A percentile compares a stretch with the other conserved stretches of the same genome.
phyloP scores from a whole-genome alignment of 108 stramenopile species.

The Skeletonema grethae region DNA sequence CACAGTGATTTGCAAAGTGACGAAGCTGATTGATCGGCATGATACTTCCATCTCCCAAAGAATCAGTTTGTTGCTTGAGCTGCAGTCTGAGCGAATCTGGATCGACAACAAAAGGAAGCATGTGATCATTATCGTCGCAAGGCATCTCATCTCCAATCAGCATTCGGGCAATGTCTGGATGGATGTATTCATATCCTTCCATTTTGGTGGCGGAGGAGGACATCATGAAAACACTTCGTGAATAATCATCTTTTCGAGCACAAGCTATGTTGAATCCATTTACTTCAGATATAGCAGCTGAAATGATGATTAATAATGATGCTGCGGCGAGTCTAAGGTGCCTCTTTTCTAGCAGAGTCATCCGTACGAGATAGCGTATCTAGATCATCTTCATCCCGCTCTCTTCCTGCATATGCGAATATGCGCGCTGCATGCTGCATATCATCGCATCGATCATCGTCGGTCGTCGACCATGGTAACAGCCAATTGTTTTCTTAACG shows the following conservation, averaged over 20 bases:
- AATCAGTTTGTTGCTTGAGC: background rate
- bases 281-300: background rate
- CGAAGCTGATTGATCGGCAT: constrained; percentile 24
- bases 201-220: background rate
- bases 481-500: too few species aligned
- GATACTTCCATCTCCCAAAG: background rate
- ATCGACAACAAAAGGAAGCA: constrained; percentile 18
- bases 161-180: constrained; percentile 22
- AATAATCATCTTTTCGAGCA: background rate
- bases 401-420: too few species aligned
- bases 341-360: background rate
- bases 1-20: constrained; percentile 29
- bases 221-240: background rate
- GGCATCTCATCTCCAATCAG: background rate
- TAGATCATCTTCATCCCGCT: too few species aligned
- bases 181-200: constrained; percentile 32
- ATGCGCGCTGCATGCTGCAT: too few species aligned
- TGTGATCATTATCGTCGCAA: background rate
- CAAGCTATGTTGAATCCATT: background rate
- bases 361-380: too few species aligned
- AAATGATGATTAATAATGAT: background rate
- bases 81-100: constrained; percentile 10
- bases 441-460: too few species aligned
- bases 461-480: too few species aligned
- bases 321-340: background rate